Evolutionary conservation across 1,284 basidiomycete genomes (phyloP), one percentile per base, ranked within the genome.

Genomic region (Lentinula novae-zelandiae): DNA sequence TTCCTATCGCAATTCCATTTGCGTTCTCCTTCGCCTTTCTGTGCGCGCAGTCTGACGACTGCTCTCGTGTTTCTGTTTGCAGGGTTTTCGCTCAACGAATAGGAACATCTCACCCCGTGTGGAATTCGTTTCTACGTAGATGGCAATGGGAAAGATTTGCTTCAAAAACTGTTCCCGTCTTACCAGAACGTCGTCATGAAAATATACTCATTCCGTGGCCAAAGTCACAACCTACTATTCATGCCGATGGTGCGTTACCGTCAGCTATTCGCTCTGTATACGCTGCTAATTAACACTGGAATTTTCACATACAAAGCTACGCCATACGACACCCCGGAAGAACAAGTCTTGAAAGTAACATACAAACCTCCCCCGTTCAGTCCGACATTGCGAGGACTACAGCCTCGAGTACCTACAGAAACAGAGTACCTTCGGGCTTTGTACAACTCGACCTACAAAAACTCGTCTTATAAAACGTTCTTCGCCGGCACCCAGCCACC

Each of bases 31-130:
- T 27, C 27, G 27, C 27, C 27, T 27, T 27, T 27, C 27, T 27
- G 27, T 27, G 27, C 42, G 42, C 17, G 7, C 42, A 7, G 38
- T 15, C 44, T 10, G 12, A 46, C 5, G 60, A 52, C 33, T 59
- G 17, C 52, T 49, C 17, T 20, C 22, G 22, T 50, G 31, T 33
- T 34, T 33, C 12, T 9, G 7, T 8, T 60, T 54, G 52, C 56
- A 93, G 90, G 13, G 87, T 93, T 1, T 93, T 90, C 72, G 91
- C 90, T 1, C 79, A 79, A 62, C 87, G 91, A 50, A 57, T 92
- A 42, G 82, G 82, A 34, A 85, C 81, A 12, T 81, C 85, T 8
- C 69, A 77, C 22, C 83, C 88, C 0, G 71, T 73, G 58, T 92
- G 85, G 82, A 78, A 83, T 61, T 75, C 77, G 8, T 74, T 75